phyloP scores from a whole-genome alignment of 2,329 filamentous ascomycete genomes.

The Alternaria brassicae region DNA sequence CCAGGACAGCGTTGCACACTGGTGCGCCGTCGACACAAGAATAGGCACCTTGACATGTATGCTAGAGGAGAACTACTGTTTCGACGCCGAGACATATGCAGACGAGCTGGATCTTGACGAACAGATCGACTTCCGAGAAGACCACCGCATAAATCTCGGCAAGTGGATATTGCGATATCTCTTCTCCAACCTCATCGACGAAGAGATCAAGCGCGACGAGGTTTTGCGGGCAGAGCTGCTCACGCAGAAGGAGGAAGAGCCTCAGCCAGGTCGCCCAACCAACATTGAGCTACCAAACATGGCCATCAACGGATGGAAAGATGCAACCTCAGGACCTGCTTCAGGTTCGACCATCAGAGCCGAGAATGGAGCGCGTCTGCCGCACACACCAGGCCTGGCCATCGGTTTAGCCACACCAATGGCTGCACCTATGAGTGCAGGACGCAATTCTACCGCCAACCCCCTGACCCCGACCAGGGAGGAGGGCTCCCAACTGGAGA shows the following conservation, averaged over 20 bases:
- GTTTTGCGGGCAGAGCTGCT: slow-evolving; percentile 73
- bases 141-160: slow-evolving; percentile 94
- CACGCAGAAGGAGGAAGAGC: slow-evolving; percentile 66
- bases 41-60: slow-evolving; percentile 91
- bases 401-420: slow-evolving; percentile 79
- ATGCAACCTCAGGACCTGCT: slow-evolving; percentile 49
- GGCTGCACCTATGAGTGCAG: slow-evolving; percentile 47
- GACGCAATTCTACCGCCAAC: slow-evolving; percentile 45
- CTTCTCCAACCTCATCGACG: slow-evolving; percentile 86
- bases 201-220: slow-evolving; percentile 85
- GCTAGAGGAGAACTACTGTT: slow-evolving; percentile 92
- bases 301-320: slow-evolving; percentile 56
- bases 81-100: slow-evolving; percentile 96
- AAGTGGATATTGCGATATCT: slow-evolving; percentile 96
- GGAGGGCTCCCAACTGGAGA: slow-evolving; percentile 59
- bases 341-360: slow-evolving; percentile 63
- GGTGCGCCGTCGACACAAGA: slow-evolving; percentile 94
- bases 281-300: slow-evolving; percentile 65
- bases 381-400: slow-evolving; percentile 74
- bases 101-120: slow-evolving; percentile 82
- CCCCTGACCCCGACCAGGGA: slow-evolving; percentile 51
- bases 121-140: slow-evolving; percentile 82
- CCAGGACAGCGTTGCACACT: slow-evolving; percentile 86
- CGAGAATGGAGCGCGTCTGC: slow-evolving; percentile 65
- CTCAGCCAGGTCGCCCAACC: slow-evolving; percentile 64